Percentiles rank a stretch among this genome's conserved stretches.
These are phyloP conservation scores for Eucalyptus victrix DNA, from an alignment of 345 rosid genomes.

Conservation along the genomic window DNA sequence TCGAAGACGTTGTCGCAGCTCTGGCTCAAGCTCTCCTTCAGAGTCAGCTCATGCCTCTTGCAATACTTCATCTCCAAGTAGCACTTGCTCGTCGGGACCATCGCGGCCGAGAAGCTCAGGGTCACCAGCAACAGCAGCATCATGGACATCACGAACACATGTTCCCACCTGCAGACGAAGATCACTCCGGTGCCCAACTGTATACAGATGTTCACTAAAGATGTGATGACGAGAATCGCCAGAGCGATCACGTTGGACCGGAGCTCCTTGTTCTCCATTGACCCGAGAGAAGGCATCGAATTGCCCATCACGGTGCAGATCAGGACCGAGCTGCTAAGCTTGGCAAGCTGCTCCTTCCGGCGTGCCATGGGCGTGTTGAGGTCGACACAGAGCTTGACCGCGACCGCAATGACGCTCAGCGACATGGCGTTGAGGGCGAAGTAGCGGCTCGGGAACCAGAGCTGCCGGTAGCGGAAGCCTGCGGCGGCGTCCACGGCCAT, in stretches of 20 bases:
- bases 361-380: neutral
- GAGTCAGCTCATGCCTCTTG: constrained; percentile 37
- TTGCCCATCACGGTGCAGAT: too few relatives aligned
- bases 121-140: constrained; percentile 44
- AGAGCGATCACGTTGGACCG: too few relatives aligned
- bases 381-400: constrained; percentile 68
- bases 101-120: constrained; percentile 47
- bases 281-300: too few relatives aligned
- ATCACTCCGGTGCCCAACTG: too few relatives aligned
- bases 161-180: constrained; percentile 32
- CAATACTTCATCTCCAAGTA: constrained; percentile 40
- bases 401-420: constrained; percentile 48
- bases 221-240: too few relatives aligned
- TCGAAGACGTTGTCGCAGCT: neutral
- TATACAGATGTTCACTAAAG: too few relatives aligned
- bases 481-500: constrained; percentile 61
- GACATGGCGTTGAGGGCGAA: constrained; percentile 74
- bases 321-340: too few relatives aligned
- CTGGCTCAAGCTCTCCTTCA: constrained; percentile 28
- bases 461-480: constrained; percentile 43
- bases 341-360: too few relatives aligned
- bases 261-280: too few relatives aligned
- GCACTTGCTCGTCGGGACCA: constrained; percentile 40
- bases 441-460: constrained; percentile 69
- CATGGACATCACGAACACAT: constrained; percentile 34